phyloP scores from a whole-genome alignment of 2,329 filamentous ascomycete species.

The Monilinia aucupariae region DNA sequence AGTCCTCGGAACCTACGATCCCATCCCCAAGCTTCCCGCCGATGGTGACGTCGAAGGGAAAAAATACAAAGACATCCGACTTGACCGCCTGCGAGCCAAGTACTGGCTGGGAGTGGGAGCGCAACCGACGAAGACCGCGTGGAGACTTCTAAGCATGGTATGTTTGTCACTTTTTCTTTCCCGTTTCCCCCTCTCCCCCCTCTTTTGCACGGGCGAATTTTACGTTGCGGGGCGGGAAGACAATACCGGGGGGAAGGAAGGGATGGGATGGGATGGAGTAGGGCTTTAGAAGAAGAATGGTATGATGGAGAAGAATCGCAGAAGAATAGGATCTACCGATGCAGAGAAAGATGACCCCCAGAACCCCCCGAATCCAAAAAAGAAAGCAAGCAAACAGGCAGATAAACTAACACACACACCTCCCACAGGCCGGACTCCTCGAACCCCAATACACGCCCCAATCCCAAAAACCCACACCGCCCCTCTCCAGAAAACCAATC shows the following conservation, averaged over 20 bases:
- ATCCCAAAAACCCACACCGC: background rate
- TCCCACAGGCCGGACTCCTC: background rate
- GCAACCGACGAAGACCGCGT: constrained; percentile 85
- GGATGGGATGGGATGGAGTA: background rate
- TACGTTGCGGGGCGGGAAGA: background rate
- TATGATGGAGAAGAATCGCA: too few species aligned
- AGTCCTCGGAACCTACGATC: constrained; percentile 75
- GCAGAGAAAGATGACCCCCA: background rate
- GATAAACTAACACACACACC: background rate
- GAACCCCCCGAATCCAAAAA: background rate
- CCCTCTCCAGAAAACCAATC: background rate
- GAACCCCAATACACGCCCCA: background rate
- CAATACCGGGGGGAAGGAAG: background rate
- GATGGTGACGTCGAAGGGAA: constrained; percentile 58
- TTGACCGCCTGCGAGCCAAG: constrained; percentile 73
- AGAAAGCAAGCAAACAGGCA: background rate
- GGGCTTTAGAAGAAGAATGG: too few species aligned
- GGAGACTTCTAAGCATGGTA: constrained; percentile 81
- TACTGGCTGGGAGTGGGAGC: constrained; percentile 98
- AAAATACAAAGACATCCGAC: constrained; percentile 83
- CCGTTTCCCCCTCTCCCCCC: too few species aligned
- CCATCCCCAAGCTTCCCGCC: constrained; percentile 56
- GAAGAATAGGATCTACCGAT: too few species aligned
- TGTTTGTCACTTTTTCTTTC: constrained; percentile 21
- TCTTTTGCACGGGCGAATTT: background rate